Percentiles rank a stretch among this genome's conserved stretches.
Evolutionary conservation across 352 stramenopile genomes (phyloP).

Genomic region (Phytopythium kandeliae): DNA sequence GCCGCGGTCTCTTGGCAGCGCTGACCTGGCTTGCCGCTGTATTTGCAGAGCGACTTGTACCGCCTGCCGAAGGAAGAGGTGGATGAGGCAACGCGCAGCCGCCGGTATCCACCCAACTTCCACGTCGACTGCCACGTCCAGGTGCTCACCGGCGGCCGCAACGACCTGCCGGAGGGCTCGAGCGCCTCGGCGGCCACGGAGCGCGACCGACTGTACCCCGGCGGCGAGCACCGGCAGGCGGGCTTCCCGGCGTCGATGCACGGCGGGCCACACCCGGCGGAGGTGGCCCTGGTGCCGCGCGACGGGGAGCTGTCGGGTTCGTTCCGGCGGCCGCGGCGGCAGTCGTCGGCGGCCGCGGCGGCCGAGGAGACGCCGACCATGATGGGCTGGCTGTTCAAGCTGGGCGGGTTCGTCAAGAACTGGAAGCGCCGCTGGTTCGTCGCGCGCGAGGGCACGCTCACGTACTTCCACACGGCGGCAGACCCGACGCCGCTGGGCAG

Average conservation of each 20-base stretch:
- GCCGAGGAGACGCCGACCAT: slow-evolving; percentile 32
- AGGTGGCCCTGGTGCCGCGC: neutral
- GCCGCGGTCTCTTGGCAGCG: neutral
- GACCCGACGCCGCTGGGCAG: slow-evolving; percentile 65
- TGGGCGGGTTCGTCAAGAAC: slow-evolving; percentile 79
- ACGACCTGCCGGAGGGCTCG: slow-evolving; percentile 6
- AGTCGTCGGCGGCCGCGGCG: slow-evolving; percentile 14
- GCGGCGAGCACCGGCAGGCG: neutral
- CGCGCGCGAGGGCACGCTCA: slow-evolving; percentile 69
- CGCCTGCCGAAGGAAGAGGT: slow-evolving; percentile 52
- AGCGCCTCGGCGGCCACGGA: slow-evolving; percentile 4
- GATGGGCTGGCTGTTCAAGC: slow-evolving; percentile 73
- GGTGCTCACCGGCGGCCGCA: slow-evolving; percentile 15
- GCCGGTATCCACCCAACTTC: slow-evolving; percentile 50
- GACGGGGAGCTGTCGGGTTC: neutral
- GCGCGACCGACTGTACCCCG: slow-evolving; percentile 5
- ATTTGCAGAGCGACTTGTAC: slow-evolving; percentile 32
- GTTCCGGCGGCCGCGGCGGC: neutral
- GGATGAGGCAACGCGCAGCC: slow-evolving; percentile 47
- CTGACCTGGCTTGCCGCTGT: neutral
- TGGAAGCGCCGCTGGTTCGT: slow-evolving; percentile 87
- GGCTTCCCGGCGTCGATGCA: slow-evolving; percentile 2
- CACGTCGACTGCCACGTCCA: slow-evolving; percentile 48
- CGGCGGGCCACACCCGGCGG: neutral
- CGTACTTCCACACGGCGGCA: slow-evolving; percentile 60